Conservation (phyloP, 1,284 basidiomycete species). For the Cutaneotrichosporon cutaneum region DNA sequence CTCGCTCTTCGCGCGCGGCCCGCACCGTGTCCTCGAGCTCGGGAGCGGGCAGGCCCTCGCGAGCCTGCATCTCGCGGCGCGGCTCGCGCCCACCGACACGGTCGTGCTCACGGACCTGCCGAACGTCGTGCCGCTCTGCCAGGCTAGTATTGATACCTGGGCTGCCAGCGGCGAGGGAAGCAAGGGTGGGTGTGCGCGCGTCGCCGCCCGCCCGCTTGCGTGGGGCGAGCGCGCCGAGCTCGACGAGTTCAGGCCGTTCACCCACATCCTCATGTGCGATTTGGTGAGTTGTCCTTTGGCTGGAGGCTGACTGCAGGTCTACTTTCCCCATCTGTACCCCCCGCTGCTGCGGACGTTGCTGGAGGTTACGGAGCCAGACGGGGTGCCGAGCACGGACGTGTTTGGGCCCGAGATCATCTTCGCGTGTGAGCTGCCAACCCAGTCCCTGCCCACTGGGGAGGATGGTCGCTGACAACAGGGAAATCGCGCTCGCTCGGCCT, state of each 20-base stretch:
- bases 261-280: conserved; percentile 49
- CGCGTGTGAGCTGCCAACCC: conserved; percentile 36
- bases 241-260: conserved; percentile 27
- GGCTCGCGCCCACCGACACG: conserved; percentile 29
- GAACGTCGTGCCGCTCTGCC: conserved; percentile 44
- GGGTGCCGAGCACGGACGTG: conserved; percentile 9
- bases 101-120: conserved; percentile 48
- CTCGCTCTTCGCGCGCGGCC: conserved; percentile 31
- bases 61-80: conserved; percentile 39
- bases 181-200: conserved; percentile 12
- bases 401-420: conserved; percentile 49
- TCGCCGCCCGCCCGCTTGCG: conserved; percentile 35
- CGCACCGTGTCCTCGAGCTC: conserved; percentile 41
- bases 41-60: conserved; percentile 50
- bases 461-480: conserved; percentile 28
- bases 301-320: conserved; percentile 35
- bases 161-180: conserved; percentile 1
- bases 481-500: conserved; percentile 45
- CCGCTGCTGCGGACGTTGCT: conserved; percentile 44
- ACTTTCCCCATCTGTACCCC: conserved; percentile 51
- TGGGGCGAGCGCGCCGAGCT: conserved; percentile 41
- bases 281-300: conserved; percentile 32
- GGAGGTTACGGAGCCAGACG: conserved; percentile 39
- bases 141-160: conserved; percentile 34
- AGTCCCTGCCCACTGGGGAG: too few species aligned